These are phyloP conservation scores for Colletotrichum trifolii DNA, from an alignment of 2,329 filamentous ascomycete species.

Conservation along the genomic window DNA sequence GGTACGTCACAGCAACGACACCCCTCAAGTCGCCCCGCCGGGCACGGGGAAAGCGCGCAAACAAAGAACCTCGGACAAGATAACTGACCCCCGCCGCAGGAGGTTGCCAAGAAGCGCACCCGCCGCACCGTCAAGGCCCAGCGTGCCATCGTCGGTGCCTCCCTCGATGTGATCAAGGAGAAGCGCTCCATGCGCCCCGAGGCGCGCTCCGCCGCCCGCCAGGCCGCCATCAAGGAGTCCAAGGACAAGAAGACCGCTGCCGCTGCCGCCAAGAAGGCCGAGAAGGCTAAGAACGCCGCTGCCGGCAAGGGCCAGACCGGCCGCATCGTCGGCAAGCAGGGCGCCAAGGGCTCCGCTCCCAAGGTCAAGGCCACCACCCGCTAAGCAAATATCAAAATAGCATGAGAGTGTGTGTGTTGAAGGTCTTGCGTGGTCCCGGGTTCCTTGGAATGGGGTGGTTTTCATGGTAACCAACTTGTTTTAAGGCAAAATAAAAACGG, in stretches of 20 bases:
- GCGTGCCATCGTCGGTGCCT: conserved; percentile 98
- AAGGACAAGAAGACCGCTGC: conserved; percentile 97
- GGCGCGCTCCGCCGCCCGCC: conserved; percentile 91
- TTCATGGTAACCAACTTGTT: conserved; percentile 20
- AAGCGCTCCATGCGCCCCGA: conserved; percentile 94
- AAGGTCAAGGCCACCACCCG: conserved; percentile 90
- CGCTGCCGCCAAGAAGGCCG: conserved; percentile 95
- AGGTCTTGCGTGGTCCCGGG: conserved; percentile 7
- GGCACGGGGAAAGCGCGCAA: too few species aligned
- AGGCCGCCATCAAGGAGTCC: conserved; percentile 91
- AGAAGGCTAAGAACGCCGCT: conserved; percentile 96
- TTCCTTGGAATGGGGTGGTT: not conserved
- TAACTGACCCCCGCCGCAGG: conserved; percentile 71
- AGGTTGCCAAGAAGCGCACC: conserved; percentile 99
- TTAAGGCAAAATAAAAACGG: too few species aligned
- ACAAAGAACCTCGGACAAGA: not conserved
- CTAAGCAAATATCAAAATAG: conserved; percentile 61
- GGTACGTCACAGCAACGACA: conserved; percentile 69
- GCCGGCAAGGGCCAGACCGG: conserved; percentile 81
- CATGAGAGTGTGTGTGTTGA: conserved; percentile 25
- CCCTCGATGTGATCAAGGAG: conserved; percentile 99
- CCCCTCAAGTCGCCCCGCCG: too few species aligned
- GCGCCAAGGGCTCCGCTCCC: conserved; percentile 86
- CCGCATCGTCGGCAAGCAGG: conserved; percentile 95
- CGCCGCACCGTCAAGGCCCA: conserved; percentile 98